Percentiles rank a stretch among this genome's conserved stretches.
phyloP scores from a whole-genome alignment of 768 basidiomycete genomes.

The Rubroboletus satanas region DNA sequence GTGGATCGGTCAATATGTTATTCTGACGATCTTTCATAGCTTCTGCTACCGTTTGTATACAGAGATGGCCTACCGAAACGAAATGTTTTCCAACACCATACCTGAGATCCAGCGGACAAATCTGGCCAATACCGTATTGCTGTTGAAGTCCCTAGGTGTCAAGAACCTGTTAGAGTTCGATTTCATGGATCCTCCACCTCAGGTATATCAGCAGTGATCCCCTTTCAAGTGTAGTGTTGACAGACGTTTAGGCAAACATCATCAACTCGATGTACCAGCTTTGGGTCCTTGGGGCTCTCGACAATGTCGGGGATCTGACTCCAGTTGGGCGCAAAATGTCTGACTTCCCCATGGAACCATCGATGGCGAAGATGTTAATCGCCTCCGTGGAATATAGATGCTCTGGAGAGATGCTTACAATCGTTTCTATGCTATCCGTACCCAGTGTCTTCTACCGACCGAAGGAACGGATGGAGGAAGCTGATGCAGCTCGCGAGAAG shows the following conservation, averaged over 20 bases:
- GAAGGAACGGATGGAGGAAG: conserved; percentile 95
- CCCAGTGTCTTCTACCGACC: conserved; percentile 98
- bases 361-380: conserved; percentile 98
- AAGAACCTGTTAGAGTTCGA: conserved; percentile 98
- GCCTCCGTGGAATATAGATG: conserved; percentile 85
- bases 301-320: conserved; percentile 97
- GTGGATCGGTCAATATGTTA: background rate
- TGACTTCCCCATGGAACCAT: conserved; percentile 99
- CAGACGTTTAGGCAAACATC: conserved; percentile 72
- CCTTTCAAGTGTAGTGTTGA: background rate
- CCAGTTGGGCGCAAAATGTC: conserved; percentile 94
- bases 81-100: conserved; percentile 92
- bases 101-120: conserved; percentile 99
- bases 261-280: conserved; percentile 99
- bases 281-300: conserved; percentile 96
- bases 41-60: conserved; percentile 97
- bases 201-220: conserved; percentile 43
- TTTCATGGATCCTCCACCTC: conserved; percentile 99
- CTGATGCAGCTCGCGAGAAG: conserved; percentile 95
- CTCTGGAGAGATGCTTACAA: conserved; percentile 94
- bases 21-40: conserved; percentile 36
- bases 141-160: conserved; percentile 94
- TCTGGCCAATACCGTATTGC: conserved; percentile 90
- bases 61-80: conserved; percentile 94
- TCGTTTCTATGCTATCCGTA: conserved; percentile 98